Conservation (phyloP, 352 stramenopile species). For the Paralagenidium karlingii region DNA sequence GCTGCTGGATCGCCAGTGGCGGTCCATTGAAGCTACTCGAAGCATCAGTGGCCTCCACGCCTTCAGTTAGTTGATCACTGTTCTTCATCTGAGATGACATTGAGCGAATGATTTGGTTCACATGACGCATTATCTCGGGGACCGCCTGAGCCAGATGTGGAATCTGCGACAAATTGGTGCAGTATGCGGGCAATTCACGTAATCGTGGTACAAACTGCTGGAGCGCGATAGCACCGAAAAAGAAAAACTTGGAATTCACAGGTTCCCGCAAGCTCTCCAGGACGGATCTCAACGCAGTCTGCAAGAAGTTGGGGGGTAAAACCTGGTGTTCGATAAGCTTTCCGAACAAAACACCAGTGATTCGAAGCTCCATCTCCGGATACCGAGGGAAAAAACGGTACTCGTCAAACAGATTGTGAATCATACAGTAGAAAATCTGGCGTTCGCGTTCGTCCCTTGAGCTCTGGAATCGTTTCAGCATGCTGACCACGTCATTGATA, state of each 20-base stretch:
- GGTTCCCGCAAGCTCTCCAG: conserved; percentile 94
- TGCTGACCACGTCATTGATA: conserved; percentile 96
- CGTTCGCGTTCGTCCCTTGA: conserved; percentile 93
- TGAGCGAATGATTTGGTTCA: conserved; percentile 67
- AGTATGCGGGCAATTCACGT: conserved; percentile 96
- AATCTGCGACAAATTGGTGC: conserved; percentile 96
- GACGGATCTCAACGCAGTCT: conserved; percentile 95
- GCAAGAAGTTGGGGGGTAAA: conserved; percentile 94
- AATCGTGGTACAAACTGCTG: conserved; percentile 96
- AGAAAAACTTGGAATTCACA: conserved; percentile 97
- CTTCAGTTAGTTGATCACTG: background rate
- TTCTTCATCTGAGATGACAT: conserved; percentile 26
- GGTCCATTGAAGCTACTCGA: too few species aligned
- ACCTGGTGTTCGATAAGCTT: conserved; percentile 98
- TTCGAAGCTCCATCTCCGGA: conserved; percentile 97
- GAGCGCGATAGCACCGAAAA: conserved; percentile 96
- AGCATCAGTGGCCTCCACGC: background rate
- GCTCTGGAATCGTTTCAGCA: conserved; percentile 97
- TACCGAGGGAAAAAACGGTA: conserved; percentile 99
- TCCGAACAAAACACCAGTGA: conserved; percentile 97
- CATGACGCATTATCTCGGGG: conserved; percentile 83
- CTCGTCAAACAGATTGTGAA: conserved; percentile 99
- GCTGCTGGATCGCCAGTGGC: conserved; percentile 3
- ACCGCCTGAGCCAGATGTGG: conserved; percentile 92
- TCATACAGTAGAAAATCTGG: conserved; percentile 99